Conservation (phyloP, 257 asterid genomes). For the Solanum tacnaense region DNA sequence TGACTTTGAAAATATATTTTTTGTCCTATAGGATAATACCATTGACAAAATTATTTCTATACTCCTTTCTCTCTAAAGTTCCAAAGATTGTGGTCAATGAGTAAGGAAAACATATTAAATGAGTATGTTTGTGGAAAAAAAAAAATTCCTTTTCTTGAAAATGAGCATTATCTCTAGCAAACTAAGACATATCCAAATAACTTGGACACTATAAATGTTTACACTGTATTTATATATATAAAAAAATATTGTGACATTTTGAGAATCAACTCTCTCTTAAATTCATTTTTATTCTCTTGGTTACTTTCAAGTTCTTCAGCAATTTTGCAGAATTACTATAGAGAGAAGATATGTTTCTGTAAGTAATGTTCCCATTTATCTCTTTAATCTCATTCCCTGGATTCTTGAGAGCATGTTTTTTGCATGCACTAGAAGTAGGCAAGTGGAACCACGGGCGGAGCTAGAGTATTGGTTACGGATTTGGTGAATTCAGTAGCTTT, state of each 20-base stretch:
- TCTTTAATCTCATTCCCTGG: background rate
- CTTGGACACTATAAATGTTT: background rate
- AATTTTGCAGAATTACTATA: background rate
- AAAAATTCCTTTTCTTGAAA: background rate
- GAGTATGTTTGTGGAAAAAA: slow-evolving; percentile 1
- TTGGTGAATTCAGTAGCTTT: background rate
- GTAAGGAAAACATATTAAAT: background rate
- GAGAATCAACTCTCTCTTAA: background rate
- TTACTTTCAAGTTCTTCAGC: background rate
- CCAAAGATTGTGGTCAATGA: slow-evolving; percentile 8
- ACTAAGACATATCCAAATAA: background rate
- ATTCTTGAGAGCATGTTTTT: background rate
- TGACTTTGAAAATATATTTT: background rate
- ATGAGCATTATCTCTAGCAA: background rate
- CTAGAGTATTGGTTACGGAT: background rate
- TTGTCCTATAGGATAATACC: slow-evolving; percentile 3
- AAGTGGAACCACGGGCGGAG: background rate
- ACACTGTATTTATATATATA: background rate
- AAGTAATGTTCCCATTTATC: background rate
- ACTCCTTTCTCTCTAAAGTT: background rate
- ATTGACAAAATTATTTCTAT: background rate
- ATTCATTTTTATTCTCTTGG: background rate
- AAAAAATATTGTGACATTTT: background rate
- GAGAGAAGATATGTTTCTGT: background rate
- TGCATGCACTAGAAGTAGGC: background rate